phyloP scores from a whole-genome alignment of 106 monocot genomes.

The Dendrobium catenatum region DNA sequence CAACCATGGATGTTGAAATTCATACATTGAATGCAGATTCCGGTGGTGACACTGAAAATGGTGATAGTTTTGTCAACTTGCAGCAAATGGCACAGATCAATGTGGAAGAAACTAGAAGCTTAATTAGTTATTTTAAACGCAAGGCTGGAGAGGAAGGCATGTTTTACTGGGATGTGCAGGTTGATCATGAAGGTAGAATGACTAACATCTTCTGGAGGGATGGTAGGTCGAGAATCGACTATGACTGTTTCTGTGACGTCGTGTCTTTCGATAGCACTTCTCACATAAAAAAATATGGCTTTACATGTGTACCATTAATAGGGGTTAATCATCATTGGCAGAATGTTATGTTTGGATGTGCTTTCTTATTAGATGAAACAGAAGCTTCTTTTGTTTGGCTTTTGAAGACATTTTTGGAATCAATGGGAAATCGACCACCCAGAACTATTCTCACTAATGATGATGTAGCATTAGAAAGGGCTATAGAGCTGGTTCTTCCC shows the following conservation, averaged over 20 bases:
- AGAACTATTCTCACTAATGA: slow-evolving; percentile 23
- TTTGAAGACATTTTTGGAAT: slow-evolving; percentile 21
- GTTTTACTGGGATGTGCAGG: slow-evolving; percentile 14
- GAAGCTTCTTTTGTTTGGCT: slow-evolving; percentile 17
- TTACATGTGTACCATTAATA: not conserved
- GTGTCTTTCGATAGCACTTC: no score
- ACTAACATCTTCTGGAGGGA: slow-evolving; percentile 23
- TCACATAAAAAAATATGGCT: no score
- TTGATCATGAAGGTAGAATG: slow-evolving; percentile 17
- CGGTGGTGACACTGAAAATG: no score
- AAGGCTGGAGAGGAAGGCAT: not conserved
- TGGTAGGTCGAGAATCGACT: slow-evolving; percentile 19
- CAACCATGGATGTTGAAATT: no score
- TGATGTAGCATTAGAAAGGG: slow-evolving; percentile 16
- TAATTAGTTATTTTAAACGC: not conserved
- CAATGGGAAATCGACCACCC: slow-evolving; percentile 17
- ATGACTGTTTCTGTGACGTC: slow-evolving; percentile 21
- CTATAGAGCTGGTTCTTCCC: slow-evolving; percentile 18
- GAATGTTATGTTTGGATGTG: slow-evolving; percentile 24
- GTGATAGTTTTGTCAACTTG: no score
- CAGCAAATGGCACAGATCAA: not conserved
- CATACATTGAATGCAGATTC: no score
- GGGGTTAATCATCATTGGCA: slow-evolving; percentile 14
- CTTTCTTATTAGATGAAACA: slow-evolving; percentile 21
- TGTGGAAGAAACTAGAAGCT: not conserved